Conservation (phyloP, 208 protist species). For the Leishmania braziliensis region DNA sequence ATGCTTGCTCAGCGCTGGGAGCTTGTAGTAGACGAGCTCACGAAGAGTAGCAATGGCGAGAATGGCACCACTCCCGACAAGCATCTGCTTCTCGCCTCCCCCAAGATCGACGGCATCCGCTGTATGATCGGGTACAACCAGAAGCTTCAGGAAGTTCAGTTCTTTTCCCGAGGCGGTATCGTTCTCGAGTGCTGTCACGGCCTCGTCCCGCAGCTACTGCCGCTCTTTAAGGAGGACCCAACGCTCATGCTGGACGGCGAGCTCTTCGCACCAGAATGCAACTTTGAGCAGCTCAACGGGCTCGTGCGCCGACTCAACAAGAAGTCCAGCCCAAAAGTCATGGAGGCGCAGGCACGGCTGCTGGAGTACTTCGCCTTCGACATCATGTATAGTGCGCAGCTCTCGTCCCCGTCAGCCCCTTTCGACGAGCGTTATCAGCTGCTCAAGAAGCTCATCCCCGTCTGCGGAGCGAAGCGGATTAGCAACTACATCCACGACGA, state of each 20-base stretch:
- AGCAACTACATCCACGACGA: constrained; percentile 84
- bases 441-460: constrained; percentile 80
- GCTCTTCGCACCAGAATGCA: constrained; percentile 82
- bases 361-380: constrained; percentile 91
- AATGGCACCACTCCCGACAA: constrained; percentile 8
- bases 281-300: constrained; percentile 88
- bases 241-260: constrained; percentile 86
- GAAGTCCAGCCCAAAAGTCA: constrained; percentile 34
- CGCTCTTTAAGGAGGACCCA: constrained; percentile 77
- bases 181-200: constrained; percentile 84
- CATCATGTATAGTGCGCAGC: constrained; percentile 80
- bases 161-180: constrained; percentile 88
- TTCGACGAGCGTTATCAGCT: constrained; percentile 84
- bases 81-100: constrained; percentile 74
- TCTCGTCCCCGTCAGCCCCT: constrained; percentile 50
- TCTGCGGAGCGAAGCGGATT: constrained; percentile 80
- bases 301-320: constrained; percentile 67
- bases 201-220: constrained; percentile 65
- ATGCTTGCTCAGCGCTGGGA: constrained; percentile 91
- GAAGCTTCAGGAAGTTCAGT: constrained; percentile 64
- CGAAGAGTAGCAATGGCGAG: constrained; percentile 13
- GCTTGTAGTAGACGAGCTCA: constrained; percentile 57
- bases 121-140: constrained; percentile 84
- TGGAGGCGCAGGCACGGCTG: constrained; percentile 48
- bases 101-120: constrained; percentile 91